Evolutionary conservation across 2,329 filamentous ascomycete genomes (phyloP).

Genomic region (Penicillium sp.): DNA sequence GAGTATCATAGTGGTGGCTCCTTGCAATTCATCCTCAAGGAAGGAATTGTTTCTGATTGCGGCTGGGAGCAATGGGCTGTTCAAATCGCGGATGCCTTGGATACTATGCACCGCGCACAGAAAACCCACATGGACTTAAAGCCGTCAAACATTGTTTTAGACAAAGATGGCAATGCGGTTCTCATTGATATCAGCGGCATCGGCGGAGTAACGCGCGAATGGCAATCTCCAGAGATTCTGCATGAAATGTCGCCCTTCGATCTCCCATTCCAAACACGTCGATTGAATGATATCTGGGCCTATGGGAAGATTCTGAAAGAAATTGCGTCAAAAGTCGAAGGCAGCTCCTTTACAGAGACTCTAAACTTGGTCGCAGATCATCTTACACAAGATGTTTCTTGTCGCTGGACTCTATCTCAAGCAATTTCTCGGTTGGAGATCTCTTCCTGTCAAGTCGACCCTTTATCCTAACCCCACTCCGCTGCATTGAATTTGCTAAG

Average conservation of each 20-base stretch:
- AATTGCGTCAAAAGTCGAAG: constrained; percentile 12
- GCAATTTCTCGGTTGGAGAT: constrained; percentile 5
- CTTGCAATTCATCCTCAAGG: constrained; percentile 13
- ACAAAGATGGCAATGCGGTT: no score
- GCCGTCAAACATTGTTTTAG: no score
- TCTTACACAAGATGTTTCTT: constrained; percentile 12
- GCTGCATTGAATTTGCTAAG: no score
- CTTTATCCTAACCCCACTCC: no score
- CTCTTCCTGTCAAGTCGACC: neutral
- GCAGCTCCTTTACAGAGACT: constrained; percentile 5
- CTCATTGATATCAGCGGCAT: constrained; percentile 26
- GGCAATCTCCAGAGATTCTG: constrained; percentile 22
- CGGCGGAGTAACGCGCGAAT: constrained; percentile 18
- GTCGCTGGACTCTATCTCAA: constrained; percentile 11
- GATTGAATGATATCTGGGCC: constrained; percentile 21
- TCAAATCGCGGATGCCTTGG: constrained; percentile 18
- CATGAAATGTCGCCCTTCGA: constrained; percentile 17
- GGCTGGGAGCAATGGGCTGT: constrained; percentile 17
- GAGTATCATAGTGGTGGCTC: constrained; percentile 18
- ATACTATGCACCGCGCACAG: constrained; percentile 10
- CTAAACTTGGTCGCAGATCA: constrained; percentile 12
- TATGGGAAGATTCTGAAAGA: constrained; percentile 23
- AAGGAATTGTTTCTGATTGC: constrained; percentile 9
- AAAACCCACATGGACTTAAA: no score
- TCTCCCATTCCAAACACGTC: constrained; percentile 19